Conservation (phyloP, 768 basidiomycete genomes). For the Phylloporus sp. region DNA sequence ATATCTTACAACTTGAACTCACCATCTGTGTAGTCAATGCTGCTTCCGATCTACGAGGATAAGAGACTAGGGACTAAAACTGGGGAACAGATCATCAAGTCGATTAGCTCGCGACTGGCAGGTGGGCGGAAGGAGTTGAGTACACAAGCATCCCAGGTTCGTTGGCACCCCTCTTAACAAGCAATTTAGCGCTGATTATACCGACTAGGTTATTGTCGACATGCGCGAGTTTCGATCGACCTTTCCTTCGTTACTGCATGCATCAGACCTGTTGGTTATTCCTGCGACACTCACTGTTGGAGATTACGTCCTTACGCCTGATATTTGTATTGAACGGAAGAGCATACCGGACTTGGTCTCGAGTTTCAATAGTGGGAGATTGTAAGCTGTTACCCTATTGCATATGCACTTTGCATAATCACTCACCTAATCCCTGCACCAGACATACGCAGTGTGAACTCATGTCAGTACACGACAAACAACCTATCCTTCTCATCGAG, state of each 20-base stretch:
- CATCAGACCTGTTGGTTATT: conserved; percentile 71
- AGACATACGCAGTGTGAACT: conserved; percentile 97
- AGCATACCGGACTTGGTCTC: conserved; percentile 89
- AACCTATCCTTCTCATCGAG: conserved; percentile 89
- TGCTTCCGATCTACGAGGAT: conserved; percentile 76
- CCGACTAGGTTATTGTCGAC: conserved; percentile 82
- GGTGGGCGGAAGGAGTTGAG: conserved; percentile 74
- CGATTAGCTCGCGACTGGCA: conserved; percentile 80
- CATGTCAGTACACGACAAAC: conserved; percentile 96
- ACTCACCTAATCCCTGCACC: conserved; percentile 3
- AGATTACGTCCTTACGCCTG: conserved; percentile 93
- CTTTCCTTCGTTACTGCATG: conserved; percentile 86
- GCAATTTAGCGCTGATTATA: background rate
- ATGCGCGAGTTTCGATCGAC: conserved; percentile 96
- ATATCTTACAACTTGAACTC: background rate
- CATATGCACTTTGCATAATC: background rate
- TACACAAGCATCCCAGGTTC: conserved; percentile 61
- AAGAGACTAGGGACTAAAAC: conserved; percentile 35
- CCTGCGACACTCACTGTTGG: conserved; percentile 93
- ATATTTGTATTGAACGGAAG: conserved; percentile 95
- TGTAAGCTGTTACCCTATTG: conserved; percentile 56
- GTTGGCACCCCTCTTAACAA: background rate
- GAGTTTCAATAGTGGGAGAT: conserved; percentile 88
- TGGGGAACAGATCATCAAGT: conserved; percentile 65
- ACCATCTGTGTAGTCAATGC: conserved; percentile 70